Conservation (phyloP, 305 asterid species). For the Euphrasia arctica region DNA sequence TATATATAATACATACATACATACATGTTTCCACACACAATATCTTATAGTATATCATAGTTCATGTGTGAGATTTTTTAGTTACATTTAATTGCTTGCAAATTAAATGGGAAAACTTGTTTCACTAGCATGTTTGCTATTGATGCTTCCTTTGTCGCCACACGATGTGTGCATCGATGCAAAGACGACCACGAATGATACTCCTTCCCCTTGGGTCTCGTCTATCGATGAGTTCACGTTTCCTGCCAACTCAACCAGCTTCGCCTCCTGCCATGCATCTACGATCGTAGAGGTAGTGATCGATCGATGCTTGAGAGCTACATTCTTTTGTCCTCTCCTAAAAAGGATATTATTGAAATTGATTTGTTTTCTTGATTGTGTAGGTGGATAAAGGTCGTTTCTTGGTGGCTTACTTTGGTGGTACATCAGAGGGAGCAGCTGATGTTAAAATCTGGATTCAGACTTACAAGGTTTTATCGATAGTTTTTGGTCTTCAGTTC, state of each 20-base stretch:
- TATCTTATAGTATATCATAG: too few species aligned
- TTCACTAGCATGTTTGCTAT: too few species aligned
- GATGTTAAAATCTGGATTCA: slow-evolving; percentile 91
- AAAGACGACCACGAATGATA: slow-evolving; percentile 17
- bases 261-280: slow-evolving; percentile 87
- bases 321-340: neutral
- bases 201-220: slow-evolving; percentile 48
- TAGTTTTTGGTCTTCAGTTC: neutral
- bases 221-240: slow-evolving; percentile 66
- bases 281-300: slow-evolving; percentile 75
- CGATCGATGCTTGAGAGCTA: slow-evolving; percentile 31
- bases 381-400: slow-evolving; percentile 72
- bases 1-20: too few species aligned
- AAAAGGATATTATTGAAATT: too few species aligned
- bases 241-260: slow-evolving; percentile 62
- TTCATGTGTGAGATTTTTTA: too few species aligned
- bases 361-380: slow-evolving; percentile 22
- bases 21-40: too few species aligned
- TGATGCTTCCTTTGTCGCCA: neutral
- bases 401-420: slow-evolving; percentile 89
- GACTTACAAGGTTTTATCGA: neutral
- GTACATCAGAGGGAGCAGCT: slow-evolving; percentile 78
- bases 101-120: too few species aligned
- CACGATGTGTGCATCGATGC: slow-evolving; percentile 34
- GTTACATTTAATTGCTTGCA: too few species aligned